A percentile compares a stretch with the other conserved stretches of the same genome.
phyloP scores from a whole-genome alignment of 2,329 filamentous ascomycete genomes.

The Colletotrichum acutatum region DNA sequence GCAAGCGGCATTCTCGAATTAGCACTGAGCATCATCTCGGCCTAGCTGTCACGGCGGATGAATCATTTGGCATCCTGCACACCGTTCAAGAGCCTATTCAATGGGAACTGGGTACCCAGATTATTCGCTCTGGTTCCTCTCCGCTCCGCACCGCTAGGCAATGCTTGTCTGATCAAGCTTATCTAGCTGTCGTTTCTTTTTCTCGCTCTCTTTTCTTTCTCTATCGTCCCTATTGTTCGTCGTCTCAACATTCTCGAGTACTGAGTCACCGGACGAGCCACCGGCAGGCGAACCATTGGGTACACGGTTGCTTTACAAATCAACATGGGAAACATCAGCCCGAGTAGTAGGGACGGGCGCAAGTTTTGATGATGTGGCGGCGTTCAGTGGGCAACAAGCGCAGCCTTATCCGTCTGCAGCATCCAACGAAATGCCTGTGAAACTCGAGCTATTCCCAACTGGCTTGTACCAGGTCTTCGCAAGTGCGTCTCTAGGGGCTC shows the following conservation, averaged over 20 bases:
- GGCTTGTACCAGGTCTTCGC: background rate
- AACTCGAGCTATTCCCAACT: constrained; percentile 21
- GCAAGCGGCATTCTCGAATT: background rate
- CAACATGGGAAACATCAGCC: constrained; percentile 17
- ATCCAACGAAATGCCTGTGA: constrained; percentile 6
- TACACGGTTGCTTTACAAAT: constrained; percentile 32
- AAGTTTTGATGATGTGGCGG: constrained; percentile 29
- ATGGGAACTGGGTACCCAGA: background rate
- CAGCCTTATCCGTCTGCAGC: constrained; percentile 35
- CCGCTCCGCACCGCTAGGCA: background rate
- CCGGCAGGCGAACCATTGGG: background rate
- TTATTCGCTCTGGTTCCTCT: background rate
- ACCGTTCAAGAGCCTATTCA: constrained; percentile 9
- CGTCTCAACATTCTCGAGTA: background rate
- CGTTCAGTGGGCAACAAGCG: constrained; percentile 21
- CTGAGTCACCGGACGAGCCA: constrained; percentile 13
- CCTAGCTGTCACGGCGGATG: background rate
- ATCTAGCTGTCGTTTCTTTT: background rate
- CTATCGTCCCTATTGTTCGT: background rate
- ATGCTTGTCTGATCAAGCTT: background rate
- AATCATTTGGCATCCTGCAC: background rate
- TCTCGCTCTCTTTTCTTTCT: background rate
- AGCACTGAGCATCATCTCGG: background rate
- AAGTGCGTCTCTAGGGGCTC: constrained; percentile 6
- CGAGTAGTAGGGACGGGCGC: constrained; percentile 22